Conservation (phyloP, 2,329 filamentous ascomycete species). For the Podosphaera fusca region DNA sequence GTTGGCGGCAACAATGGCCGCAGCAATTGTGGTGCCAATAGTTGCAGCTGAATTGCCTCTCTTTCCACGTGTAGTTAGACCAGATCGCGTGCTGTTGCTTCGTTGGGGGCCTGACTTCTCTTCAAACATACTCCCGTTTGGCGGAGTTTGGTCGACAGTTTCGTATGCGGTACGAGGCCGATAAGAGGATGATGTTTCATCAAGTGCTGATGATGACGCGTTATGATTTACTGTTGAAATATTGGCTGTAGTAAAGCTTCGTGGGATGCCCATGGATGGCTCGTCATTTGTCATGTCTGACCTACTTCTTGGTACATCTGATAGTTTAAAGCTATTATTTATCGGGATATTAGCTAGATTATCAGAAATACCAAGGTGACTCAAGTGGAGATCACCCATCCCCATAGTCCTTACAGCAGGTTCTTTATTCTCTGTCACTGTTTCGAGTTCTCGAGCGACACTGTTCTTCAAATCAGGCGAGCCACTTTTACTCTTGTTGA, state of each 20-base stretch:
- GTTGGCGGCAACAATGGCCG: conserved; percentile 47
- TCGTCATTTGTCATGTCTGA: conserved; percentile 11
- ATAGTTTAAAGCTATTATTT: conserved; percentile 24
- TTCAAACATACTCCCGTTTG: conserved; percentile 39
- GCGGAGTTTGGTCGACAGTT: conserved; percentile 39
- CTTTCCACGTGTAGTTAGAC: conserved; percentile 37
- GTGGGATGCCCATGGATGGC: background rate
- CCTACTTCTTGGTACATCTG: conserved; percentile 18
- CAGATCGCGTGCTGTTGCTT: conserved; percentile 44
- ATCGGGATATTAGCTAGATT: conserved; percentile 31
- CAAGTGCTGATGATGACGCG: conserved; percentile 6
- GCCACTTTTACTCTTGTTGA: conserved; percentile 21
- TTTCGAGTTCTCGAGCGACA: conserved; percentile 14
- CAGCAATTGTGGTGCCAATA: conserved; percentile 32
- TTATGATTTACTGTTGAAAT: conserved; percentile 3
- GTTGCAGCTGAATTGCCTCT: conserved; percentile 58
- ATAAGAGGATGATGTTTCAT: conserved; percentile 10
- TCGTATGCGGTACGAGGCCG: conserved; percentile 29
- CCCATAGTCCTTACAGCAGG: conserved; percentile 75
- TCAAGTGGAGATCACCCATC: conserved; percentile 68
- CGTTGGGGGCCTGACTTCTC: conserved; percentile 28
- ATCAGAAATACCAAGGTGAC: conserved; percentile 61
- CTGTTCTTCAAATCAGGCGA: conserved; percentile 13
- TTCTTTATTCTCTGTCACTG: conserved; percentile 26
- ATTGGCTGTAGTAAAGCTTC: background rate